Evolutionary conservation across 345 rosid species (phyloP).

Genomic region (Balakata baccata): DNA sequence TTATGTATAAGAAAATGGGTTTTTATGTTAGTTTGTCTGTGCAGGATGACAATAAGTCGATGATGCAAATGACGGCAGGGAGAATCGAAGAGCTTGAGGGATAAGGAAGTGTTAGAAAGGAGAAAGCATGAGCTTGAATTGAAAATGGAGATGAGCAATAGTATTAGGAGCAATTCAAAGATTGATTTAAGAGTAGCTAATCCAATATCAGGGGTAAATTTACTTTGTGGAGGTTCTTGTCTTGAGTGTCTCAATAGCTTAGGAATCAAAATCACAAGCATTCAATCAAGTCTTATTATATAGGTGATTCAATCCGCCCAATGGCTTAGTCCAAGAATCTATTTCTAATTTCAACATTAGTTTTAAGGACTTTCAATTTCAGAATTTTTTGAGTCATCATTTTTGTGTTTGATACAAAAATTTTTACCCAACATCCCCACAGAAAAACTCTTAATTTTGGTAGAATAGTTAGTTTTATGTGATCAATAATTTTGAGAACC

Average conservation of each 20-base stretch:
- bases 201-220: slow-evolving; percentile 53
- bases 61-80: slow-evolving; percentile 38
- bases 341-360: too few relatives aligned
- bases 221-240: slow-evolving; percentile 53
- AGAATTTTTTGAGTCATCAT: too few relatives aligned
- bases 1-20: too few relatives aligned
- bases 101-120: slow-evolving; percentile 42
- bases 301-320: too few relatives aligned
- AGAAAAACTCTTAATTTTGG: too few relatives aligned
- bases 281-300: slow-evolving; percentile 40
- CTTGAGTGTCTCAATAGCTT: slow-evolving; percentile 44
- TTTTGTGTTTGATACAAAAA: too few relatives aligned
- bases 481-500: too few relatives aligned
- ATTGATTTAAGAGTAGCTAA: slow-evolving; percentile 40
- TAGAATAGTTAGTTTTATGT: too few relatives aligned
- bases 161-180: slow-evolving; percentile 23
- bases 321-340: too few relatives aligned
- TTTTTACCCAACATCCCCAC: too few relatives aligned
- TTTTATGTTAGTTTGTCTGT: neutral
- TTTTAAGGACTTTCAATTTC: too few relatives aligned
- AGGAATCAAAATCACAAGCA: slow-evolving; percentile 32
- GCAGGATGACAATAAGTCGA: slow-evolving; percentile 62
- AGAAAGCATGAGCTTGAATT: slow-evolving; percentile 30
- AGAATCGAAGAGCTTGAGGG: slow-evolving; percentile 41
- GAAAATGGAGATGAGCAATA: slow-evolving; percentile 7